Percentiles rank a stretch among this genome's conserved stretches.
These are phyloP conservation scores for Brassica incana DNA, from an alignment of 345 rosid species.

Conservation along the genomic window DNA sequence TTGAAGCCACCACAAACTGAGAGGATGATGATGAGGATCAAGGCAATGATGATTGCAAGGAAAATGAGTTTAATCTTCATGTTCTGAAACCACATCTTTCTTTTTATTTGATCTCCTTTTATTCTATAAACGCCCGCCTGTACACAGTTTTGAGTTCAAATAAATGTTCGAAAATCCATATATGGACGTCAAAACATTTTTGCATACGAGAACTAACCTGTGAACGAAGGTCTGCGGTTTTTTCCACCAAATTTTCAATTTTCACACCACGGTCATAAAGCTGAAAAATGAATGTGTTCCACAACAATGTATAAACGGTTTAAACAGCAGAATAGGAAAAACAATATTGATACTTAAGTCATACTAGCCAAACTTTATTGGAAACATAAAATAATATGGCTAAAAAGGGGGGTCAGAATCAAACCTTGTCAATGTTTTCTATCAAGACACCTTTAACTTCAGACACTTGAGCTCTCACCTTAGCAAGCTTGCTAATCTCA, in stretches of 20 bases:
- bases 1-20: slow-evolving; percentile 91
- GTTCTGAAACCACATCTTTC: slow-evolving; percentile 94
- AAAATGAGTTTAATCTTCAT: slow-evolving; percentile 96
- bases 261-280: slow-evolving; percentile 93
- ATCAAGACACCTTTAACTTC: slow-evolving; percentile 99
- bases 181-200: neutral
- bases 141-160: neutral
- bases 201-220: slow-evolving; percentile 57
- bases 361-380: neutral
- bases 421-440: slow-evolving; percentile 97
- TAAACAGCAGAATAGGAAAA: neutral
- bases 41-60: slow-evolving; percentile 63
- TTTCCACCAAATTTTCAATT: slow-evolving; percentile 90
- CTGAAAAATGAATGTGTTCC: slow-evolving; percentile 40
- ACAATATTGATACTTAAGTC: neutral
- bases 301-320: neutral
- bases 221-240: slow-evolving; percentile 90
- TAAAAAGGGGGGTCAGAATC: neutral
- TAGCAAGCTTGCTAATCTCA: slow-evolving; percentile 95
- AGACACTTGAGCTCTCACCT: slow-evolving; percentile 95
- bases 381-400: neutral
- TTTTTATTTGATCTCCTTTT: slow-evolving; percentile 80
- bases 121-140: slow-evolving; percentile 91
- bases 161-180: neutral
- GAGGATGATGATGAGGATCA: slow-evolving; percentile 72